Conservation (phyloP, 2,329 filamentous ascomycete species). For the Thelonectria olida region DNA sequence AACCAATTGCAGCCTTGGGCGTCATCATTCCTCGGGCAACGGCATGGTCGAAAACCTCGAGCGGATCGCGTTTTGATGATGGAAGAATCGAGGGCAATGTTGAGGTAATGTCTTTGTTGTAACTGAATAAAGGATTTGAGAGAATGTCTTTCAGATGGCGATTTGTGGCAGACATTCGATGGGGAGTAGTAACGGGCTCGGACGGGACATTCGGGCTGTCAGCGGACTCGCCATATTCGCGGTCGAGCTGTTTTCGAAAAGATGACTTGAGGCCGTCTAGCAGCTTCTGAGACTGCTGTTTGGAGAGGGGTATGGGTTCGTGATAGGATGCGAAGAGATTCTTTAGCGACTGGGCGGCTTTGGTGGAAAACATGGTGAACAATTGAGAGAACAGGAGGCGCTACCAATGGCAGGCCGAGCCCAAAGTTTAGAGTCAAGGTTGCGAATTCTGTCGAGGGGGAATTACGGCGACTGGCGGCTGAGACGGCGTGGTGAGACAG, state of each 20-base stretch:
- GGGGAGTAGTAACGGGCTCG: slow-evolving; percentile 27
- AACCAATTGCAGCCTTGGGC: slow-evolving; percentile 61
- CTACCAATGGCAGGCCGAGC: slow-evolving; percentile 25
- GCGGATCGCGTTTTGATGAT: slow-evolving; percentile 50
- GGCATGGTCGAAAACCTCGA: slow-evolving; percentile 65
- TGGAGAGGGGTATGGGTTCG: slow-evolving; percentile 61
- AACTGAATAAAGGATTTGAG: slow-evolving; percentile 64
- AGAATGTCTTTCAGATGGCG: slow-evolving; percentile 66
- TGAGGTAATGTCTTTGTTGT: slow-evolving; percentile 38
- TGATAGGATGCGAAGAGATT: slow-evolving; percentile 56
- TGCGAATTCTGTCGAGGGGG: neutral
- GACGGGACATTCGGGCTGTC: slow-evolving; percentile 34
- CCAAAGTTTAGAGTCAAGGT: neutral
- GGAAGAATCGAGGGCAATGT: slow-evolving; percentile 26
- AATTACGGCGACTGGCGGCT: slow-evolving; percentile 12
- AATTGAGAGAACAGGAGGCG: slow-evolving; percentile 45
- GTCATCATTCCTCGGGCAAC: slow-evolving; percentile 67
- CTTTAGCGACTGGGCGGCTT: slow-evolving; percentile 48
- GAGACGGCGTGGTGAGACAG: slow-evolving; percentile 11
- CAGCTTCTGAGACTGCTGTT: slow-evolving; percentile 62
- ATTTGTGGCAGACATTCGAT: slow-evolving; percentile 50
- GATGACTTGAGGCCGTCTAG: slow-evolving; percentile 65
- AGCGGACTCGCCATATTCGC: slow-evolving; percentile 60
- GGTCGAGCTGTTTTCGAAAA: slow-evolving; percentile 67
- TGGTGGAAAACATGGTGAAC: slow-evolving; percentile 50